Percentiles rank a stretch among this genome's conserved stretches.
phyloP scores from a whole-genome alignment of 768 basidiomycete species.

The Hydnomerulius pinastri region DNA sequence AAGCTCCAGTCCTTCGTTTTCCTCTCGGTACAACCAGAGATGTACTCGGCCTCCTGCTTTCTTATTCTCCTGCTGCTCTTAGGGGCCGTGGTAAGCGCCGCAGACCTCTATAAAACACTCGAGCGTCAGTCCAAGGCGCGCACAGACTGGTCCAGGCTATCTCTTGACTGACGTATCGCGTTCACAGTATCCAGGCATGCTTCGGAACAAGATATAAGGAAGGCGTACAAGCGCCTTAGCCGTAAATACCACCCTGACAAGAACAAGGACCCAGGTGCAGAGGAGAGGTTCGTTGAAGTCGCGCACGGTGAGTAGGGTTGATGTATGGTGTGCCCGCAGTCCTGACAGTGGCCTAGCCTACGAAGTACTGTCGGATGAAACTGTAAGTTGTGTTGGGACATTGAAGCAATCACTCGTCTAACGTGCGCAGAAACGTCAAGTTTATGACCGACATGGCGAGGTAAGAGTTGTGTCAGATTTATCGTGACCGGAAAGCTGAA shows the following conservation, averaged over 20 bases:
- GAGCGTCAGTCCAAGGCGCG: constrained; percentile 63
- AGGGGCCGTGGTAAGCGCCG: constrained; percentile 42
- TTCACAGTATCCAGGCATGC: constrained; percentile 68
- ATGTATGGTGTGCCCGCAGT: constrained; percentile 3
- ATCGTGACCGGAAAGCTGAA: neutral
- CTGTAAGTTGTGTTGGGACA: constrained; percentile 50
- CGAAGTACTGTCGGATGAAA: constrained; percentile 87
- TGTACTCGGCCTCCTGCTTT: constrained; percentile 30
- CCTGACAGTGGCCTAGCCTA: constrained; percentile 58
- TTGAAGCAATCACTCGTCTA: constrained; percentile 3
- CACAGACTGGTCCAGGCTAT: constrained; percentile 17
- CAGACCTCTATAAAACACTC: constrained; percentile 80
- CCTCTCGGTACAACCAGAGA: constrained; percentile 5
- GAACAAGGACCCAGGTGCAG: constrained; percentile 82
- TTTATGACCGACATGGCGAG: constrained; percentile 95
- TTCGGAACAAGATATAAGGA: constrained; percentile 85
- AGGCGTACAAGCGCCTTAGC: constrained; percentile 89
- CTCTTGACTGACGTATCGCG: constrained; percentile 23
- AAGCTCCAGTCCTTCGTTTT: neutral
- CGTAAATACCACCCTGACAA: constrained; percentile 95
- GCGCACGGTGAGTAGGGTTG: constrained; percentile 67
- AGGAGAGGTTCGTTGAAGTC: constrained; percentile 88
- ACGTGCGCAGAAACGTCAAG: constrained; percentile 73
- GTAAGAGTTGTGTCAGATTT: constrained; percentile 35
- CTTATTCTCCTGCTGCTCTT: constrained; percentile 34